These are phyloP conservation scores for Jatropha podagrica DNA, from an alignment of 441 rosid species.

Conservation along the genomic window DNA sequence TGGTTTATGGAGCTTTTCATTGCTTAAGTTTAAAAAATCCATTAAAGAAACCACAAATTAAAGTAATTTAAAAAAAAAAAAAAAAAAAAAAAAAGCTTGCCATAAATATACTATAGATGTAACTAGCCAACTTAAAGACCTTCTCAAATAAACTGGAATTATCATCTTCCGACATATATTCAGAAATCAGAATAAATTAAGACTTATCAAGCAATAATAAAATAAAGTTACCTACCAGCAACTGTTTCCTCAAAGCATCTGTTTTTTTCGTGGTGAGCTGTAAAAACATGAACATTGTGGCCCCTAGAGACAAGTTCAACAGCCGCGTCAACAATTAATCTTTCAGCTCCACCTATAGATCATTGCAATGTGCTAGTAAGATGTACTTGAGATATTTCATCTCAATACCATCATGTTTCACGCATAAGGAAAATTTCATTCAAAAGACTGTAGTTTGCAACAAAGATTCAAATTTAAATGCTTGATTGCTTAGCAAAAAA, in stretches of 20 bases:
- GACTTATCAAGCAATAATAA: neutral
- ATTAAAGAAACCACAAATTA: neutral
- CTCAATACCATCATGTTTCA: neutral
- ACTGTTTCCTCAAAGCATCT: conserved; percentile 94
- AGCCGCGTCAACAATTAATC: conserved; percentile 90
- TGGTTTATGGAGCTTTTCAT: neutral
- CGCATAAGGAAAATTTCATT: neutral
- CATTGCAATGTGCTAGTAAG: neutral
- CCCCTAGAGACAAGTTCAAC: conserved; percentile 79
- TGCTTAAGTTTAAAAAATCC: neutral
- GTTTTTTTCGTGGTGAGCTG: conserved; percentile 83
- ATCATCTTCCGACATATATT: neutral
- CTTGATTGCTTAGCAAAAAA: neutral
- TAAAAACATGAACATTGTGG: conserved; percentile 78
- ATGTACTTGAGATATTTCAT: neutral
- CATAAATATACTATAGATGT: neutral
- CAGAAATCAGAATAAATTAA: neutral
- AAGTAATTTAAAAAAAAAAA: neutral
- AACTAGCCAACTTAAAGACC: neutral
- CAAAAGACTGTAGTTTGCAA: neutral
- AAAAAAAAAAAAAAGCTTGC: neutral
- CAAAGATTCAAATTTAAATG: neutral
- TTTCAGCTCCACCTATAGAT: conserved; percentile 86
- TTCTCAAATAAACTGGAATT: neutral
- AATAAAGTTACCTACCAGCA: conserved; percentile 40